Base-by-base conservation (phyloP, 805 yeast genomes). In the Cyberlindnera maritima region DNA sequence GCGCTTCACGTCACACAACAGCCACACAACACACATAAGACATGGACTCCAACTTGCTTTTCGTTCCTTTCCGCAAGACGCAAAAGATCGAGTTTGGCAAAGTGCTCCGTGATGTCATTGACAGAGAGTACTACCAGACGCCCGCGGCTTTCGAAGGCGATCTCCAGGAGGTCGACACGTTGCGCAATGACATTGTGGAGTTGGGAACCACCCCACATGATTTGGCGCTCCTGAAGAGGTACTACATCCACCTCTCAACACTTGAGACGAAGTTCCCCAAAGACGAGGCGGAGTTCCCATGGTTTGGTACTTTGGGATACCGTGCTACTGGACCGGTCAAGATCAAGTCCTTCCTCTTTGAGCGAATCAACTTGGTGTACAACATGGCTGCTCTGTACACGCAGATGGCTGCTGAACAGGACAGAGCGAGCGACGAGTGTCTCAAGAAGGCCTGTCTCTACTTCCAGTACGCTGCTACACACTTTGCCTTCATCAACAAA, bases 391-490 rank as follows among this genome's bases (percentile, higher is more conserved):
- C 88, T 0, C 48, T 78, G 7, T 80, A 79, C 59, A 79, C 91
- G 0, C 75, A 73, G 31, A 53, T 81, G 43, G 95, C 84, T 0
- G 58, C 69, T 12, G 56, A 60, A 3, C 74, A 75, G 48, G 71
- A 77, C 25, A 59, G 74, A 32, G 64, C 68, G 36, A 53, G 63
- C 6, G 75, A 70, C 4, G 81, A 78, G 1, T 85, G 85, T 0
- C 58, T 84, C 42, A 86, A 83, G 57, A 70, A 69, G 46, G 73
- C 89, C 0, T 86, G 88, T 50, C 64, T 74, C 4, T 77, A 73
- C 53, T 85, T 83, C 59, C 96, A 88, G 63, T 64, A 66, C 39
- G 76, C 94, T 1, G 90, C 95, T 0, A 90, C 96, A 0, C 77
- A 73, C 53, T 85, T 82, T 57, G 92, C 85, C 62, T 62, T 64